Evolutionary conservation across 73 alveolate genomes (phyloP), one percentile per base, ranked within the genome.

Genomic region (Paraurostyla sp.): DNA sequence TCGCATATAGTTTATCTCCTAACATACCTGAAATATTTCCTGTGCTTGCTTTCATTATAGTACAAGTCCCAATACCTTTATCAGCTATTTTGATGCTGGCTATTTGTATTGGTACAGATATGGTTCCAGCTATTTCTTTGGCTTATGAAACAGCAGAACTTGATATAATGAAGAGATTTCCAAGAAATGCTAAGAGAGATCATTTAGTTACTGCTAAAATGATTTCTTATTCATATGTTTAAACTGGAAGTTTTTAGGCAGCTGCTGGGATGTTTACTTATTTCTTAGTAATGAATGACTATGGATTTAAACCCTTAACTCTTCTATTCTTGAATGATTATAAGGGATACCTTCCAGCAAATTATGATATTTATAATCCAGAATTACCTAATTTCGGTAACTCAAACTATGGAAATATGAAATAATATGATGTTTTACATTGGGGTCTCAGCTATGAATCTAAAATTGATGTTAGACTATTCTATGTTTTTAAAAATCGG

Each of bases 121-220:
- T 97, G 16, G 80, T 89, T 87, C 99, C 99, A n/a, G 97, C 98
- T 71, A 92, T 97, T 50, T 93, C 98, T 43, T 92, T 96, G 63
- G 98, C 99, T 46, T 96, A 97, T 95, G 99, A 97, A 63, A 88
- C 91, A 18, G 97, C 98, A n/a, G 99, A 97, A 65, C 84, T 92
- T 32, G 99, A 97, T 58, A 96, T 97, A 54, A 92, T 97, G 95
- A 87, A 95, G 32, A 88, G 98, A 83, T 92, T 85, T 59, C 99
- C 99, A 16, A 89, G 99, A 51, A 97, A 95, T 87, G 91, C 94
- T 65, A 94, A 96, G 92, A 83, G 88, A 35, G 99, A 97, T 57
- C 96, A 95, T 82, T 87, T 97, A 25, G 97, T 96, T 33, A 91
- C 97, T 0, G 76, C 92, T 20, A 92, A 94, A 76, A 60, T 96